phyloP scores from a whole-genome alignment of 2,329 filamentous ascomycete genomes.

The Fusarium piperis region DNA sequence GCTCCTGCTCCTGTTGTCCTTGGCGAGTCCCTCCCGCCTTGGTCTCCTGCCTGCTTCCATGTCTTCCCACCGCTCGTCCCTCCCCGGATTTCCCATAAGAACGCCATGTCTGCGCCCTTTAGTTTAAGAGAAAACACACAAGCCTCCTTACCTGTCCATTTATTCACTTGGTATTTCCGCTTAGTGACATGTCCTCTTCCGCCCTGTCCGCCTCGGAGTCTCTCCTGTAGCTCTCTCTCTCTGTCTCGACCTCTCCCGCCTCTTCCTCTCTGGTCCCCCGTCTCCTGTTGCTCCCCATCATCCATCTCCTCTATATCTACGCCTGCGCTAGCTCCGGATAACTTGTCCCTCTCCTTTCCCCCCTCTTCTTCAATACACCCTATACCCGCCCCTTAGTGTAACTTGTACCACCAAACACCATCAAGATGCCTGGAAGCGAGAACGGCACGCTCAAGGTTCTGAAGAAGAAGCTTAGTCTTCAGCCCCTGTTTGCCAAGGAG shows the following conservation, averaged over 20 bases:
- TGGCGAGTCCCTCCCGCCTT: too few relatives aligned
- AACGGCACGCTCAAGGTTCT: slow-evolving; percentile 7
- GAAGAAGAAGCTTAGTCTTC: slow-evolving; percentile 13
- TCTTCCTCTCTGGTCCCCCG: neutral
- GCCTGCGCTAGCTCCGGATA: neutral
- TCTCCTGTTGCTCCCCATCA: neutral
- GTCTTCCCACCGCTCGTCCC: neutral
- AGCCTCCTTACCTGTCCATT: too few relatives aligned
- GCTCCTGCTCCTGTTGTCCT: too few relatives aligned
- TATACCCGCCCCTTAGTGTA: neutral
- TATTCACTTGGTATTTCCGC: neutral
- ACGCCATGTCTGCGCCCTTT: neutral
- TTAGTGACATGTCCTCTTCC: neutral
- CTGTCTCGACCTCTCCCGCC: neutral
- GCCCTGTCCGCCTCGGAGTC: slow-evolving; percentile 1
- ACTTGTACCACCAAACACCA: neutral
- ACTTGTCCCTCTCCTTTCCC: neutral
- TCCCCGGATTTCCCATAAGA: slow-evolving; percentile 12
- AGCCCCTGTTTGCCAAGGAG: slow-evolving; percentile 13
- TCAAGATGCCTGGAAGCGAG: slow-evolving; percentile 5
- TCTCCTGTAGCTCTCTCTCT: neutral
- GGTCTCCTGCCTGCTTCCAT: too few relatives aligned
- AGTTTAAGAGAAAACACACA: too few relatives aligned
- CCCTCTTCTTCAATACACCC: neutral
- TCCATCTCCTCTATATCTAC: neutral